Percentiles rank a stretch among this genome's conserved stretches.
phyloP scores from a whole-genome alignment of 2,329 filamentous ascomycete genomes.

The Mollisia scopiformis region DNA sequence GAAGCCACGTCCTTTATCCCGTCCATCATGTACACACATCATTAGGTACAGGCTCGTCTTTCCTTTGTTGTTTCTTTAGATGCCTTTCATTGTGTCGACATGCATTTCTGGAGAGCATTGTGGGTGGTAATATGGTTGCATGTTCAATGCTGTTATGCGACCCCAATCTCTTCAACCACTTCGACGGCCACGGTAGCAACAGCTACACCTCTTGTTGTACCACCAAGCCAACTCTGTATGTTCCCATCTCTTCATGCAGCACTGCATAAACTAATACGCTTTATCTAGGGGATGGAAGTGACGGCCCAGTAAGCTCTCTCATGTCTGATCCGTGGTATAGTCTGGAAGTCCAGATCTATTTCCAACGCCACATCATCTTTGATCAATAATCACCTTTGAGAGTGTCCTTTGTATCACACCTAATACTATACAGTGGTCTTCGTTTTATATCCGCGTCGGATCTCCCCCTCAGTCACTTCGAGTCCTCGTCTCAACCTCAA shows the following conservation, averaged over 20 bases:
- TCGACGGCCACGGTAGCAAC: constrained; percentile 4
- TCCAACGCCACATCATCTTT: too few relatives aligned
- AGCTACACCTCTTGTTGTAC: constrained; percentile 23
- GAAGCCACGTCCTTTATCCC: neutral
- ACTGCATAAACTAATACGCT: neutral
- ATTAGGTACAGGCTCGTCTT: neutral
- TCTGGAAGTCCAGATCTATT: neutral
- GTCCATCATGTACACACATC: neutral
- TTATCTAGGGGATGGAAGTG: constrained; percentile 27
- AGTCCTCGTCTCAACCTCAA: constrained; percentile 43
- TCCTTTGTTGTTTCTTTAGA: neutral
- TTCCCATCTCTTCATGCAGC: neutral
- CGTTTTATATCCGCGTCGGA: constrained; percentile 43
- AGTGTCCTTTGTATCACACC: too few relatives aligned
- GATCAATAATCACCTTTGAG: too few relatives aligned
- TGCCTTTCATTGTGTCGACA: constrained; percentile 12
- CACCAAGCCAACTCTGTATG: constrained; percentile 23
- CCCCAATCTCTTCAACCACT: constrained; percentile 8
- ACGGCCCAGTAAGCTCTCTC: constrained; percentile 24
- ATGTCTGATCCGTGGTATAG: neutral
- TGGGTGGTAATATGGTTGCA: constrained; percentile 7
- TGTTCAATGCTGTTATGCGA: constrained; percentile 10
- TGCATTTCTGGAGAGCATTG: constrained; percentile 23
- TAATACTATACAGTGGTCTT: constrained; percentile 33
- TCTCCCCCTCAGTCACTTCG: constrained; percentile 41